phyloP scores from a whole-genome alignment of 176 grass and related monocot species.

The Lolium multiflorum region DNA sequence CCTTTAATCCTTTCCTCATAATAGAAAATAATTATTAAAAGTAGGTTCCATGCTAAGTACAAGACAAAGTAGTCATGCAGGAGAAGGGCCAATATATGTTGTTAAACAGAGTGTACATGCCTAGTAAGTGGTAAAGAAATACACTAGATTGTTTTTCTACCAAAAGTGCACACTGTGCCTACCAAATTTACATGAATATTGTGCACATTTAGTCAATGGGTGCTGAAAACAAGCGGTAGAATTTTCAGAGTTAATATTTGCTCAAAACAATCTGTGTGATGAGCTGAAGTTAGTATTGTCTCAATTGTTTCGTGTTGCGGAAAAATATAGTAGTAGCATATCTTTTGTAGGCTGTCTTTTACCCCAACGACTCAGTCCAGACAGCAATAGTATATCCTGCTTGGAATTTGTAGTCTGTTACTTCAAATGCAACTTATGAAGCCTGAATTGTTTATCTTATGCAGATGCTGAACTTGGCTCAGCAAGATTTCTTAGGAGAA shows the following conservation, averaged over 20 bases:
- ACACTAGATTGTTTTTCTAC: not conserved
- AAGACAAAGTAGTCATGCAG: not conserved
- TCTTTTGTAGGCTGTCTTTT: slow-evolving; percentile 17
- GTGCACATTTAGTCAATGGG: not conserved
- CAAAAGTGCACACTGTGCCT: not conserved
- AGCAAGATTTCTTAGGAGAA: slow-evolving; percentile 92
- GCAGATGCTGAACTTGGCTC: slow-evolving; percentile 73
- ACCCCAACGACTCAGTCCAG: not conserved
- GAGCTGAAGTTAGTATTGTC: slow-evolving; percentile 20
- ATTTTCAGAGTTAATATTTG: slow-evolving; percentile 14
- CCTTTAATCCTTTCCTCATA: slow-evolving; percentile 1
- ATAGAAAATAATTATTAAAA: not conserved
- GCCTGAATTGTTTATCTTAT: slow-evolving; percentile 38
- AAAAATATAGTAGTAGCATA: not conserved
- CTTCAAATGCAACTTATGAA: slow-evolving; percentile 25
- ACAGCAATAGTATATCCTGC: not conserved
- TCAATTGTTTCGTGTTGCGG: not conserved
- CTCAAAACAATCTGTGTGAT: not conserved
- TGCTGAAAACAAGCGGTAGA: slow-evolving; percentile 4
- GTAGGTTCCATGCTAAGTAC: not conserved
- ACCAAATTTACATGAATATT: not conserved
- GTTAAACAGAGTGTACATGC: not conserved
- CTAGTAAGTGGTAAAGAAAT: slow-evolving; percentile 20
- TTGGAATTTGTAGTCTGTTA: slow-evolving; percentile 3
- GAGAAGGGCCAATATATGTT: not conserved